These are phyloP conservation scores for Boletus edulis DNA, from an alignment of 768 basidiomycete species.

Conservation along the genomic window DNA sequence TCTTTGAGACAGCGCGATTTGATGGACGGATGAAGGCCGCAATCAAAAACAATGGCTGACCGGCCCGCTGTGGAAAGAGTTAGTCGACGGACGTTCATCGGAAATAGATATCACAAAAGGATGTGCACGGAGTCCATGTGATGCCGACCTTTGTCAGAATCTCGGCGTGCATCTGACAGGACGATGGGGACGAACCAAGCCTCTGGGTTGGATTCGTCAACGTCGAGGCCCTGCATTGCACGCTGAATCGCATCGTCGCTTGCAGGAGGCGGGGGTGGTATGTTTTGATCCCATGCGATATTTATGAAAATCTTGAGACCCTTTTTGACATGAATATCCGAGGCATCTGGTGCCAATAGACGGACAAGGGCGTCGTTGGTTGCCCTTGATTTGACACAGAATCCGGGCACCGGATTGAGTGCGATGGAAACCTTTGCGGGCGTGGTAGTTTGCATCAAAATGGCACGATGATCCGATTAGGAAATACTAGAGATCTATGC, in stretches of 20 bases:
- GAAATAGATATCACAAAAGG: conserved; percentile 16
- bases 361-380: conserved; percentile 36
- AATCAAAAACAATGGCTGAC: conserved; percentile 69
- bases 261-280: conserved; percentile 67
- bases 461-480: conserved; percentile 11
- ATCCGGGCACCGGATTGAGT: conserved; percentile 63
- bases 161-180: conserved; percentile 60
- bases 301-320: conserved; percentile 73
- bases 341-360: conserved; percentile 9
- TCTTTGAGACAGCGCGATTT: conserved; percentile 60
- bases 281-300: conserved; percentile 63
- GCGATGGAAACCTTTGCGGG: conserved; percentile 23
- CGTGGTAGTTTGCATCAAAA: conserved; percentile 18
- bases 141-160: conserved; percentile 66
- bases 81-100: conserved; percentile 4
- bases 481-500: conserved; percentile 5
- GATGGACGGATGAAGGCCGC: conserved; percentile 58
- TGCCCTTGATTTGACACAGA: conserved; percentile 63
- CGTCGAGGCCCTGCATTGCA: conserved; percentile 52
- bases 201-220: conserved; percentile 37
- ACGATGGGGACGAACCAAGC: conserved; percentile 70
- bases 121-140: conserved; percentile 6
- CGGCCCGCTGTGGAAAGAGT: conserved; percentile 54
- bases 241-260: conserved; percentile 55
- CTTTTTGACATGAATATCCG: conserved; percentile 34